These are phyloP conservation scores for Erythrophleum fordii DNA, from an alignment of 306 rosid genomes.

Conservation along the genomic window DNA sequence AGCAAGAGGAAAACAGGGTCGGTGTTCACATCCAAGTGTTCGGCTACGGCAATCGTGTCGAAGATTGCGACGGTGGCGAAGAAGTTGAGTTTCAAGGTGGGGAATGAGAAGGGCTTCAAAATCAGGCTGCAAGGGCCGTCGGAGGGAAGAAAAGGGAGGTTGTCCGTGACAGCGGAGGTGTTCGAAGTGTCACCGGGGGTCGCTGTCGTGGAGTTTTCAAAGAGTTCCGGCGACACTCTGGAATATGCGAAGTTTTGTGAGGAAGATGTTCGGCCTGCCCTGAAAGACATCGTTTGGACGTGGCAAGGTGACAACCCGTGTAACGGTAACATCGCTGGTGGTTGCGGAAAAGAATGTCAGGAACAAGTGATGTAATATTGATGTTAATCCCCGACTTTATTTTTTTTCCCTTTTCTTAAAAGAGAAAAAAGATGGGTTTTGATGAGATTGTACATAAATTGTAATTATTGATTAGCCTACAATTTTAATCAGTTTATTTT, in stretches of 20 bases:
- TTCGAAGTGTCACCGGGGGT: slow-evolving; percentile 75
- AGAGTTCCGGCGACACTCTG: slow-evolving; percentile 73
- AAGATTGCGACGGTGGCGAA: slow-evolving; percentile 67
- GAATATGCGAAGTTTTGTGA: slow-evolving; percentile 73
- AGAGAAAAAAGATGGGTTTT: neutral
- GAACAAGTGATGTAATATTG: neutral
- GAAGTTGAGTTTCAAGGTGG: slow-evolving; percentile 55
- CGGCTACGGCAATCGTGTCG: slow-evolving; percentile 53
- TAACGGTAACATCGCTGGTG: neutral
- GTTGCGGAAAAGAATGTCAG: slow-evolving; percentile 23
- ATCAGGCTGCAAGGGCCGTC: slow-evolving; percentile 51
- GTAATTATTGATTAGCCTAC: neutral
- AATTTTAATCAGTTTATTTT: neutral
- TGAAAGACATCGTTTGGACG: slow-evolving; percentile 83
- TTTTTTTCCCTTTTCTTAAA: neutral
- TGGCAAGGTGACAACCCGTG: slow-evolving; percentile 72
- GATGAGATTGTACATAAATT: slow-evolving; percentile 2
- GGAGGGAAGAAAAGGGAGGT: slow-evolving; percentile 71
- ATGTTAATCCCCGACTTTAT: neutral
- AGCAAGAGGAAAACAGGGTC: slow-evolving; percentile 51
- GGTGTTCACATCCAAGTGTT: slow-evolving; percentile 68
- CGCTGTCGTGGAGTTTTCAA: slow-evolving; percentile 69
- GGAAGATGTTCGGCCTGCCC: slow-evolving; percentile 67
- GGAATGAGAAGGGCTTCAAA: slow-evolving; percentile 57
- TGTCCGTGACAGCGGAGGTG: slow-evolving; percentile 68